phyloP scores from a whole-genome alignment of 257 asterid genomes.

The Solanum chaucha region DNA sequence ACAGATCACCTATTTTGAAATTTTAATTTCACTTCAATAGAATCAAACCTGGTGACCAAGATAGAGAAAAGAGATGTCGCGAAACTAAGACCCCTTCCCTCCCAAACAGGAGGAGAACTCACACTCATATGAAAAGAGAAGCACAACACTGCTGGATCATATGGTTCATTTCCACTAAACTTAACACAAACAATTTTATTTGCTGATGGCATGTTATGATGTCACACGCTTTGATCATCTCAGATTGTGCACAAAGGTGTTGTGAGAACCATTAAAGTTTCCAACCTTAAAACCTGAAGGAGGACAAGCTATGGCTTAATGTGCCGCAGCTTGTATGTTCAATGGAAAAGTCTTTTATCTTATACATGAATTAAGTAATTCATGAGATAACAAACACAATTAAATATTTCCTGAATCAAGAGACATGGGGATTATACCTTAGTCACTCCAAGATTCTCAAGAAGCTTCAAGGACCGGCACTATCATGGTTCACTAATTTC shows the following conservation, averaged over 20 bases:
- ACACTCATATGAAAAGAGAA: background rate
- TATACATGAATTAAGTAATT: background rate
- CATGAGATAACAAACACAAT: background rate
- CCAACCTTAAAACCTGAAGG: background rate
- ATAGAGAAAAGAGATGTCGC: background rate
- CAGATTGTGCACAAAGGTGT: background rate
- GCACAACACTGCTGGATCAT: background rate
- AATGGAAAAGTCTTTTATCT: background rate
- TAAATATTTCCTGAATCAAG: background rate
- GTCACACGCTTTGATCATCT: background rate
- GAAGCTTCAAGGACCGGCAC: slow-evolving; percentile 69
- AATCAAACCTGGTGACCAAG: background rate
- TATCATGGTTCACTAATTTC: slow-evolving; percentile 71
- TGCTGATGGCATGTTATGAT: background rate
- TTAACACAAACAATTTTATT: background rate
- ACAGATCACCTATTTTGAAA: background rate
- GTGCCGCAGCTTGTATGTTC: background rate
- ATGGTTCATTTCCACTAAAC: background rate
- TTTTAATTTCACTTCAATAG: background rate
- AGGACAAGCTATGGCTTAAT: background rate
- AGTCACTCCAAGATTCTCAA: slow-evolving; percentile 54
- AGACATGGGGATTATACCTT: slow-evolving; percentile 30
- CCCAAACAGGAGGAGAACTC: background rate
- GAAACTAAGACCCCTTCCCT: background rate
- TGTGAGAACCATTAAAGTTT: background rate